Base-by-base conservation (phyloP, 1,139 yeast species). In the Blastobotrys apis region DNA sequence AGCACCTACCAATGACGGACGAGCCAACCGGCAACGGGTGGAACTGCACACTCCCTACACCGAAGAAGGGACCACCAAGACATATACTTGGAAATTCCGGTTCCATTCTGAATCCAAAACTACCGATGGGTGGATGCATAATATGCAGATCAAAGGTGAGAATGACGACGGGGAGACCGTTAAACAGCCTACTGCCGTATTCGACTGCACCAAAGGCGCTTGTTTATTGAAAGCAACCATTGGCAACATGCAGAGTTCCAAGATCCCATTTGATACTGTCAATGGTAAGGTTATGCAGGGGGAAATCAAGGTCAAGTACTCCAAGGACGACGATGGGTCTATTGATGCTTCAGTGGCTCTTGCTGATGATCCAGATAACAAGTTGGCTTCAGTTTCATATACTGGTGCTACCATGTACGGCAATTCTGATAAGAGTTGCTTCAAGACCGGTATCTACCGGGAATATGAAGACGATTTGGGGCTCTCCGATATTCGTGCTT, bases 81-180 rank as follows among this genome's bases (percentile, higher is more conserved):
- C 6, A 5, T 29, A 29, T 15, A 12, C n/a, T 12, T 29, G 32
- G 32, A 29, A 29, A 15, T 29, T 29, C 32, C n/a, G 16, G 16
- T 29, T 29, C 16, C 13, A 29, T 29, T 29, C 32, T 29, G 32
- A 29, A 13, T 6, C 32, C 6, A 15, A 29, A 12, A 29, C 32
- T 6, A 12, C n/a, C 16, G 6, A 6, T 5, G 32, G 32, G 6
- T 29, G 32, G 32, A 29, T 29, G 32, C 32, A 29, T 12, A 29
- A 29, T 15, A 29, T 29, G 32, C 32, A 29, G 16, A 29, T 29
- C 32, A 29, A 29, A 12, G 32, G 32, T 29, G 32, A 29, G n/a
- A 29, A 13, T 12, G n/a, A 29, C 16, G n/a, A 12, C n/a, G 32
- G 32, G 6, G 32, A 6, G 6, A 29, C 32, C 16, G 32, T 29